Evolutionary conservation across 257 asterid species (phyloP).

Genomic region (Solanum megistacrolobum): DNA sequence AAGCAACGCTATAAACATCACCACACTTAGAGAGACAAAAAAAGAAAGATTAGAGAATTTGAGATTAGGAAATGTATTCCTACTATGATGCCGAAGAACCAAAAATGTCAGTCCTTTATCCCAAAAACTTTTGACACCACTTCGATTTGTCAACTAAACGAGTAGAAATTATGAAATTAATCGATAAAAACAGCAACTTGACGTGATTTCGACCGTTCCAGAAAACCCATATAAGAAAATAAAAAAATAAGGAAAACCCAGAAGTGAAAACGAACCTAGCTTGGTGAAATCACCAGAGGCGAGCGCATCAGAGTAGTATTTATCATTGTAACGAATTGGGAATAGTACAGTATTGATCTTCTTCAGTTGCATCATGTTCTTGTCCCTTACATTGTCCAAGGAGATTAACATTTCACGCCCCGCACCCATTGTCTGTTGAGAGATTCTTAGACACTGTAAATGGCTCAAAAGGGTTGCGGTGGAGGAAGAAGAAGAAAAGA

Average conservation of each 20-base stretch:
- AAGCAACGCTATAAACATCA: background rate
- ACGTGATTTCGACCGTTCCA: background rate
- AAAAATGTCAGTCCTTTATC: background rate
- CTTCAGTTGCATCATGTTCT: conserved; percentile 90
- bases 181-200: background rate
- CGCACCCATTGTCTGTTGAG: background rate
- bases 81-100: background rate
- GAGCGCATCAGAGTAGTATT: conserved; percentile 82
- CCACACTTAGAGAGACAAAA: background rate
- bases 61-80: background rate
- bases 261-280: conserved; percentile 39
- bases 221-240: background rate
- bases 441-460: background rate
- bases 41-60: background rate
- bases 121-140: background rate
- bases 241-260: background rate
- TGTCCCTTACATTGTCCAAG: conserved; percentile 76
- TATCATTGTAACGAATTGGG: conserved; percentile 86
- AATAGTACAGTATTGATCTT: conserved; percentile 82
- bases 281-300: conserved; percentile 84
- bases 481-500: background rate
- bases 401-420: conserved; percentile 62
- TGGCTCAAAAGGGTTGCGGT: background rate
- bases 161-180: background rate
- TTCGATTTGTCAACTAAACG: background rate